A percentile compares a stretch with the other conserved stretches of the same genome.
These are phyloP conservation scores for Psilocybe cyanescens DNA, from an alignment of 768 basidiomycete genomes.

Conservation along the genomic window DNA sequence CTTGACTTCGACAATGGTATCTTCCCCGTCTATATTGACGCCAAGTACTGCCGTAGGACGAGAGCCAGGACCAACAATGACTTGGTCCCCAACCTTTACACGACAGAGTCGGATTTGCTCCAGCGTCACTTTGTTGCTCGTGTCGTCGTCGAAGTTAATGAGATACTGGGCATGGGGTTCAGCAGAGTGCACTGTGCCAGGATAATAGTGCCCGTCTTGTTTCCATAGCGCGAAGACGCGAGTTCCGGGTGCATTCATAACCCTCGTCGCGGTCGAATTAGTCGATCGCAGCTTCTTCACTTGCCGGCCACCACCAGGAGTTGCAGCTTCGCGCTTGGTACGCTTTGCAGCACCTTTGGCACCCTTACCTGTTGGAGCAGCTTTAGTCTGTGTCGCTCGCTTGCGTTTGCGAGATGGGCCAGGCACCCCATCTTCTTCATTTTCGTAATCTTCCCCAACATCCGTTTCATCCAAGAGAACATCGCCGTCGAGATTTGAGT, in stretches of 20 bases:
- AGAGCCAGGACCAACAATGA: constrained; percentile 39
- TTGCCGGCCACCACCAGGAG: constrained; percentile 30
- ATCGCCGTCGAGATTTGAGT: constrained; percentile 38
- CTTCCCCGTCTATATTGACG: constrained; percentile 30
- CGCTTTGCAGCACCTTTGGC: constrained; percentile 20
- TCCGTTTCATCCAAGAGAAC: constrained; percentile 29
- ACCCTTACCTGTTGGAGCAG: constrained; percentile 23
- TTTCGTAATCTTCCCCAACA: constrained; percentile 47
- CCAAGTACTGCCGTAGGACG: constrained; percentile 37
- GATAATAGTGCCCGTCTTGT: constrained; percentile 60
- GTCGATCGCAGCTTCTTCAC: constrained; percentile 44
- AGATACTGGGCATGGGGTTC: constrained; percentile 36
- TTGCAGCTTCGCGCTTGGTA: constrained; percentile 36
- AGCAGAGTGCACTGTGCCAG: constrained; percentile 54
- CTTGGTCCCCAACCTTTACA: constrained; percentile 58
- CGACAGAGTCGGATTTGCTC: constrained; percentile 57
- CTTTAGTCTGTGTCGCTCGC: constrained; percentile 30
- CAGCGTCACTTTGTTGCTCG: constrained; percentile 47
- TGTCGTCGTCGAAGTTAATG: constrained; percentile 72
- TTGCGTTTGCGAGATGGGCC: constrained; percentile 50
- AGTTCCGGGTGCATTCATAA: constrained; percentile 36
- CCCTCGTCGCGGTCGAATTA: constrained; percentile 27
- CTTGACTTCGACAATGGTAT: constrained; percentile 42
- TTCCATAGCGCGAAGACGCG: constrained; percentile 77
- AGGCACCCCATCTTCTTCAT: constrained; percentile 27